Base-by-base conservation (phyloP, 1,284 basidiomycete genomes). In the Vanrija sp. region DNA sequence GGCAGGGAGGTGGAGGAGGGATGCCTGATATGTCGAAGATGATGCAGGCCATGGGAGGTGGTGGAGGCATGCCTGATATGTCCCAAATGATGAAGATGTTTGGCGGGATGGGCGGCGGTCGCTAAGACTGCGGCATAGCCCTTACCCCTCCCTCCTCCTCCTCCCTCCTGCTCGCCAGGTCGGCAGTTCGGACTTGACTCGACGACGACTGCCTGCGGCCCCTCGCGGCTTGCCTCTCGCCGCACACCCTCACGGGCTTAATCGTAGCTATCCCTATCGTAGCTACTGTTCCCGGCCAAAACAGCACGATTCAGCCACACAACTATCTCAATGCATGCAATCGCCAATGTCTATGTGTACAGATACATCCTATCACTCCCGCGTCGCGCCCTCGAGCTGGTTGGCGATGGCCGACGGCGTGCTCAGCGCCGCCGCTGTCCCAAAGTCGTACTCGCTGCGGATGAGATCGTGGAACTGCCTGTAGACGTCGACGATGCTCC, bases 401-500 rank as follows among this genome's bases (percentile, higher is more conserved):
- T 53, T 53, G 3, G 55, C 55, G 5, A 79, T 64, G 1, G 67
- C 70, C 3, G 65, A 66, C 3, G 78, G 78, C 15, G 74, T 71
- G 48, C 72, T 62, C 29, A 80, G 63, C 7, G 60, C 63, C n/a
- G 71, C 70, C 1, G 74, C 73, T 1, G 74, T 73, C n/a, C 65
- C 60, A 56, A 78, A 79, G 52, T 76, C 75, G 57, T 80, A 80
- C 56, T 80, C 79, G 23, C 76, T 68, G 28, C 78, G 62, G 38
- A 79, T 67, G 16, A 80, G 65, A 60, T 80, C 83, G 65, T 85
- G 79, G 75, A 90, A 92, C 39, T 81, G 80, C 58, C 80, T 79
- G 74, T 92, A 94, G 39, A 82, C 82, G 54, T 87, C 85, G 55
- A 85, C 80, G 16, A 93, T 82, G n/a, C 84, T 81, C 46, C 86